These are phyloP conservation scores for Amaranthus palmeri DNA, from an alignment of 148 eudicot species.

Conservation along the genomic window DNA sequence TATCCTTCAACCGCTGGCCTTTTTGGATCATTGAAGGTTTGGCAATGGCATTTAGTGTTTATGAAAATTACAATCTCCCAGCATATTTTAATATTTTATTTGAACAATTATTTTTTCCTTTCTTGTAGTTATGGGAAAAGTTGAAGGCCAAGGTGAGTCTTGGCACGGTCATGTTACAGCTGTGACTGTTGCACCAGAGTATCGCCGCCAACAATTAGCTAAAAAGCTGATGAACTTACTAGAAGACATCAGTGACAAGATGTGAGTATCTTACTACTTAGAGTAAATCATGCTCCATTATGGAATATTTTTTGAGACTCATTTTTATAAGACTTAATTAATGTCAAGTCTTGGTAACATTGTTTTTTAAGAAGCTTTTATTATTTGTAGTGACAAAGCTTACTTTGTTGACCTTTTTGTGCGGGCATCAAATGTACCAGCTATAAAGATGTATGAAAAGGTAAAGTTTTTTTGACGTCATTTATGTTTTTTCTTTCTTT, in stretches of 20 bases:
- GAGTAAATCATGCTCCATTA: no score
- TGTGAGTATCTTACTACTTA: slow-evolving; percentile 40
- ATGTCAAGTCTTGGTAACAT: no score
- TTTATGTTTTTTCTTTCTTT: not conserved
- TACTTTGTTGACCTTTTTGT: slow-evolving; percentile 96
- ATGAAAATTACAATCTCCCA: not conserved
- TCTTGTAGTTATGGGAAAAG: slow-evolving; percentile 92
- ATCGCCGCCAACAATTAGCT: slow-evolving; percentile 87
- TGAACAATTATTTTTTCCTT: not conserved
- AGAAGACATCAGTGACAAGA: slow-evolving; percentile 86
- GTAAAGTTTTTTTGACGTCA: slow-evolving; percentile 31
- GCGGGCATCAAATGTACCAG: slow-evolving; percentile 94
- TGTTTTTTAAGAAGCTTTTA: no score
- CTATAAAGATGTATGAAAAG: slow-evolving; percentile 99
- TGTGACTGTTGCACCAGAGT: slow-evolving; percentile 92
- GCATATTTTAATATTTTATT: not conserved
- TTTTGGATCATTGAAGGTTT: not conserved
- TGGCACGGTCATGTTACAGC: slow-evolving; percentile 99
- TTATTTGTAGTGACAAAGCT: slow-evolving; percentile 71
- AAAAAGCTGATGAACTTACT: slow-evolving; percentile 87
- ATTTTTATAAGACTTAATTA: no score
- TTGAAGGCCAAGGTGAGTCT: slow-evolving; percentile 99
- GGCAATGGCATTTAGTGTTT: not conserved
- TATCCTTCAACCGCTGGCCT: not conserved
- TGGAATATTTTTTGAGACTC: no score